A percentile compares a stretch with the other conserved stretches of the same genome.
Conservation (phyloP, 2,329 filamentous ascomycete genomes). For the Trichoderma sp. region DNA sequence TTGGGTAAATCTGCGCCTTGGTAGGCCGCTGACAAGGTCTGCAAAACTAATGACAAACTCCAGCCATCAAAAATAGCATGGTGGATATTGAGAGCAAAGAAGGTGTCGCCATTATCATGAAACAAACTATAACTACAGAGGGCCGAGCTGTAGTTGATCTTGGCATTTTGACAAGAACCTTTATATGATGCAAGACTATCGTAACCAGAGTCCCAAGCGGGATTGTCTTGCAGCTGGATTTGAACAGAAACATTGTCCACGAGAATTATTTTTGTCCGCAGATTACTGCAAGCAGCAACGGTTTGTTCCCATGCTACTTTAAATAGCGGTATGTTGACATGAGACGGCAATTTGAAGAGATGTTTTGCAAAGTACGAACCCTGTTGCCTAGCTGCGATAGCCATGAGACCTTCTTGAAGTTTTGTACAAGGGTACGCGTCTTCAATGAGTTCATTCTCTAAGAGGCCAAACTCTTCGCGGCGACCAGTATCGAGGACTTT, state of each 20-base stretch:
- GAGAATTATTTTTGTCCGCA: conserved; percentile 5
- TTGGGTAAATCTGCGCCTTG: conserved; percentile 19
- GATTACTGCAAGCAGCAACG: background rate
- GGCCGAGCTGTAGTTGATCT: background rate
- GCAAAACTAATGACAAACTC: background rate
- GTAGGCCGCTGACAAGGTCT: background rate
- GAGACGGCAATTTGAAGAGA: background rate
- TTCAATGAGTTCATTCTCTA: background rate
- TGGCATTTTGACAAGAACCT: background rate
- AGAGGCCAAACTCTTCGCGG: background rate
- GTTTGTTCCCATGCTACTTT: background rate
- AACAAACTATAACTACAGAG: background rate
- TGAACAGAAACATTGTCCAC: background rate
- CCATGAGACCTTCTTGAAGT: conserved; percentile 8
- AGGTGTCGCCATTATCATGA: background rate
- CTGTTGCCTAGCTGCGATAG: background rate
- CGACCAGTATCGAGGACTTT: background rate
- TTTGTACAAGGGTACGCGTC: background rate
- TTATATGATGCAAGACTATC: background rate
- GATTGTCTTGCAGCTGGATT: background rate
- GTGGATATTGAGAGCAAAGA: conserved; percentile 1
- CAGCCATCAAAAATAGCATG: conserved; percentile 12
- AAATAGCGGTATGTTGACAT: background rate
- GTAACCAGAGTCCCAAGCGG: background rate
- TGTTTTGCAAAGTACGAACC: background rate